Percentiles rank a stretch among this genome's conserved stretches.
Conservation (phyloP, 139 green algal species). For the Tetradesmus obliquus region DNA sequence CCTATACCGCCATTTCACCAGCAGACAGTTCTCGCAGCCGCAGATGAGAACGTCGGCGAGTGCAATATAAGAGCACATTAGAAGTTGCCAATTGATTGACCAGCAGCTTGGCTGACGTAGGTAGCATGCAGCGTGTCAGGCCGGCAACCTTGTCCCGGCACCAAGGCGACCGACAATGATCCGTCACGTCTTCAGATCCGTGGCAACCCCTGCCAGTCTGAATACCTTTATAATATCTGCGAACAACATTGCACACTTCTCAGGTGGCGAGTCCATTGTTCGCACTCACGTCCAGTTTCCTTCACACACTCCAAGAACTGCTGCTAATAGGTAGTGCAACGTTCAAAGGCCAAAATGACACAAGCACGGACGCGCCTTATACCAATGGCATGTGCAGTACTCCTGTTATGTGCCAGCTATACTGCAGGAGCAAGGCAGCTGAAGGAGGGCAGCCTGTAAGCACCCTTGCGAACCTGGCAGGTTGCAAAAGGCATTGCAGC, state of each 20-base stretch:
- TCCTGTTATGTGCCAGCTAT: not conserved
- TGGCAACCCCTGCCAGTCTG: not conserved
- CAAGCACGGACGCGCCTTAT: not conserved
- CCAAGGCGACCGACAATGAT: not conserved
- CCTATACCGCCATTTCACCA: no score
- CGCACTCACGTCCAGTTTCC: no score
- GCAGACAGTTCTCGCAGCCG: no score
- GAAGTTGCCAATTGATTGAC: no score
- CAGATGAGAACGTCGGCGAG: no score
- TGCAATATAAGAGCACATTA: no score
- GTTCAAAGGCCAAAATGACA: not conserved
- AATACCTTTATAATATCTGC: no score
- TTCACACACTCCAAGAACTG: not conserved
- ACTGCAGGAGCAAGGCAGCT: not conserved
- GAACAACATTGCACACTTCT: no score
- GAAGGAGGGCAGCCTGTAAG: conserved; percentile 12
- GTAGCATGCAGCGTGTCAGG: not conserved
- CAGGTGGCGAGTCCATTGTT: no score
- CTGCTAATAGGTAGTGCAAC: not conserved
- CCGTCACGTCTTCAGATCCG: not conserved
- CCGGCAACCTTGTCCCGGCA: not conserved
- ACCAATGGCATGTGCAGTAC: not conserved
- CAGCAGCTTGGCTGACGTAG: no score
- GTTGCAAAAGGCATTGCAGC: not conserved
- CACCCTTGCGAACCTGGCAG: not conserved